Conservation (phyloP, 371 early-diverging fungal species). For the Mortierella sp. region DNA sequence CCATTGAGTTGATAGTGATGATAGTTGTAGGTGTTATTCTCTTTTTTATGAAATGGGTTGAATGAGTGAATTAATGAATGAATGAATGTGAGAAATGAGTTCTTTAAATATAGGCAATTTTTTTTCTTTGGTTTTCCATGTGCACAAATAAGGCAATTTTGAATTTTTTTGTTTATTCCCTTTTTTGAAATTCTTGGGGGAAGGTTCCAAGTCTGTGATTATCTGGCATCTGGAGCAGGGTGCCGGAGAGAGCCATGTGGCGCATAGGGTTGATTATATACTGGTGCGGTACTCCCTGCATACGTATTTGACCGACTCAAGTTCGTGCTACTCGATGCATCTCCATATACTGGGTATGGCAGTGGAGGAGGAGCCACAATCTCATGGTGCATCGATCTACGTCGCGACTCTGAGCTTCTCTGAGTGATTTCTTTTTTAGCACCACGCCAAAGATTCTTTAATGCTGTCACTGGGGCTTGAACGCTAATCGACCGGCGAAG, state of each 20-base stretch:
- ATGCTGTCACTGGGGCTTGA: conserved; percentile 23
- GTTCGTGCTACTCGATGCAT: background rate
- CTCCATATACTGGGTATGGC: background rate
- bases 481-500: conserved; percentile 25
- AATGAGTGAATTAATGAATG: conserved; percentile 1
- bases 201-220: conserved; percentile 3
- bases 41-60: background rate
- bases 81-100: background rate
- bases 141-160: conserved; percentile 8
- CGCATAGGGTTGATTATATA: background rate
- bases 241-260: background rate
- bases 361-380: conserved; percentile 33
- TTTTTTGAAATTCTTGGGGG: conserved; percentile 6
- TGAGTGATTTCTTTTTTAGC: conserved; percentile 25
- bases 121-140: conserved; percentile 12
- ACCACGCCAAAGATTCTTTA: conserved; percentile 45
- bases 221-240: background rate
- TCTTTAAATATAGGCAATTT: background rate
- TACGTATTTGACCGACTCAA: conserved; percentile 19
- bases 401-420: background rate
- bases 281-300: background rate
- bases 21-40: background rate
- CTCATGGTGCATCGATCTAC: conserved; percentile 2
- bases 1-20: conserved; percentile 7
- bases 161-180: background rate